Evolutionary conservation across 768 basidiomycete genomes (phyloP).

Genomic region (Boletus subparvulus): DNA sequence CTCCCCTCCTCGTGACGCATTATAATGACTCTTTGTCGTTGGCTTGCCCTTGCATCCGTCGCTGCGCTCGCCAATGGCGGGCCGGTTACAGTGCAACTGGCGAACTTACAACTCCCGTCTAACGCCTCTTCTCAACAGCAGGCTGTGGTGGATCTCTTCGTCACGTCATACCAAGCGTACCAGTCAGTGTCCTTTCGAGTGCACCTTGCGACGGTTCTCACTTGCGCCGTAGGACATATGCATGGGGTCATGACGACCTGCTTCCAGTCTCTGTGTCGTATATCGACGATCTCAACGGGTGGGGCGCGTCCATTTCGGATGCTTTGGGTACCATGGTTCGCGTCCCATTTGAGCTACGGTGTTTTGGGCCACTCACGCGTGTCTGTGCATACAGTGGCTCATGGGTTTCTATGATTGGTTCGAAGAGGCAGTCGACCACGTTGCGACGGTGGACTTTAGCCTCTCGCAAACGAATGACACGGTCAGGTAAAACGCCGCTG

Average conservation of each 20-base stretch:
- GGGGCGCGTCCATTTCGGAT: conserved; percentile 67
- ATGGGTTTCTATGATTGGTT: conserved; percentile 64
- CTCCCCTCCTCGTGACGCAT: background rate
- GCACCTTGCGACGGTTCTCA: conserved; percentile 8
- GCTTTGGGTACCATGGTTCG: conserved; percentile 60
- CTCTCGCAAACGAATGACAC: conserved; percentile 43
- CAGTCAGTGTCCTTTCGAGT: conserved; percentile 33
- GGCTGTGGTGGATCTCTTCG: conserved; percentile 50
- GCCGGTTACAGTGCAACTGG: conserved; percentile 40
- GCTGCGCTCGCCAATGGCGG: conserved; percentile 13
- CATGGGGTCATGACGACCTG: conserved; percentile 63
- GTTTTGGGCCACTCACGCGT: background rate
- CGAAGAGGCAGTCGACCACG: conserved; percentile 52
- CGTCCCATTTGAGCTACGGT: background rate
- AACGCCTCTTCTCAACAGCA: conserved; percentile 37
- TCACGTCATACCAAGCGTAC: conserved; percentile 54
- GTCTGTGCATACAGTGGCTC: conserved; percentile 40
- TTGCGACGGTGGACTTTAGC: conserved; percentile 53
- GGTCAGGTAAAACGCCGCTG: conserved; percentile 38
- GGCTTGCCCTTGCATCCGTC: conserved; percentile 10
- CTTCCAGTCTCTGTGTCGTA: conserved; percentile 46
- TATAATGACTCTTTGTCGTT: conserved; percentile 15
- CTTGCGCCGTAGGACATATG: conserved; percentile 43
- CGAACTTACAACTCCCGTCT: conserved; percentile 43
- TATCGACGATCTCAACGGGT: conserved; percentile 37